These are phyloP conservation scores for Chalciporus chontae DNA, from an alignment of 768 basidiomycete genomes.

Conservation along the genomic window DNA sequence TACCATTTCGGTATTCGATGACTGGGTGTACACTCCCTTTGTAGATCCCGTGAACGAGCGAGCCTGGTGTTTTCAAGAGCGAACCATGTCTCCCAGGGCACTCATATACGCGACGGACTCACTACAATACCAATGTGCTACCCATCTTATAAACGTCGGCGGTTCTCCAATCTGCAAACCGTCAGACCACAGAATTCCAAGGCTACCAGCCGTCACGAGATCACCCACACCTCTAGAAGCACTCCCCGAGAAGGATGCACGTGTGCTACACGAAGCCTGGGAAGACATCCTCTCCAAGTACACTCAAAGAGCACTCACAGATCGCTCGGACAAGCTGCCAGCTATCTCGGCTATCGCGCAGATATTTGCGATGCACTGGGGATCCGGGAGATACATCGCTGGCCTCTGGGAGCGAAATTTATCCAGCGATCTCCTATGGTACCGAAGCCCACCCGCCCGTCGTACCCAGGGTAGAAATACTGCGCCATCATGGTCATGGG, in stretches of 20 bases:
- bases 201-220: too few relatives aligned
- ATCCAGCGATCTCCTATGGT: slow-evolving; percentile 4
- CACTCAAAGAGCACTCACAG: background rate
- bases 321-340: slow-evolving; percentile 3
- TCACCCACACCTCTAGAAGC: background rate
- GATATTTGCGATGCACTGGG: background rate
- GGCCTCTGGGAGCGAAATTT: slow-evolving; percentile 5
- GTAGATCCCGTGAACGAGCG: slow-evolving; percentile 2
- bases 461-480: background rate
- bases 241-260: background rate
- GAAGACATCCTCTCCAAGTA: background rate
- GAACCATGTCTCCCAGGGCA: background rate
- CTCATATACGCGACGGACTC: slow-evolving; percentile 1
- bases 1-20: background rate
- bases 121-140: slow-evolving; percentile 5
- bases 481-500: slow-evolving; percentile 11
- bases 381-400: slow-evolving; percentile 4
- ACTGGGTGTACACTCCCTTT: background rate
- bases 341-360: slow-evolving; percentile 5
- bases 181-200: background rate
- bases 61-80: slow-evolving; percentile 10
- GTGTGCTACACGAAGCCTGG: background rate
- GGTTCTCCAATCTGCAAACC: background rate
- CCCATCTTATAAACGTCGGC: background rate
- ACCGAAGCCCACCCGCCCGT: background rate